Evolutionary conservation across 2,329 filamentous ascomycete species (phyloP).

Genomic region (Ploettnerulaceae sp.): DNA sequence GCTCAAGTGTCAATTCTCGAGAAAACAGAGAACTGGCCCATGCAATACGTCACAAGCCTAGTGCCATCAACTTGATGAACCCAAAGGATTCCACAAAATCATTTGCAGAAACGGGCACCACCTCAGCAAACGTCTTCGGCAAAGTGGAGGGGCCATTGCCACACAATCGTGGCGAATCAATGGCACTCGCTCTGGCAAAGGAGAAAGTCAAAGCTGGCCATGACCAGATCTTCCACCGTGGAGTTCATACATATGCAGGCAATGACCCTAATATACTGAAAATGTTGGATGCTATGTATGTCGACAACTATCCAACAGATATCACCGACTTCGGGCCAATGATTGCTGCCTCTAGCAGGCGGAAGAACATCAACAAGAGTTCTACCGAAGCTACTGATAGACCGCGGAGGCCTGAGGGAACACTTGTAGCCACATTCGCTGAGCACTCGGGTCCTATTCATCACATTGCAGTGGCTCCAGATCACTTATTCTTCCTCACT

Average conservation of each 20-base stretch:
- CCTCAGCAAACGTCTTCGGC: constrained; percentile 59
- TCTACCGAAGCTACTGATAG: constrained; percentile 39
- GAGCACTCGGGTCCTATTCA: constrained; percentile 83
- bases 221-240: constrained; percentile 46
- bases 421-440: constrained; percentile 79
- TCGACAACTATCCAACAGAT: constrained; percentile 63
- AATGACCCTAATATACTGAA: constrained; percentile 65
- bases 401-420: constrained; percentile 79
- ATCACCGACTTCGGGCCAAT: constrained; percentile 71
- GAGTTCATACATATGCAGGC: constrained; percentile 79
- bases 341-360: constrained; percentile 62
- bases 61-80: constrained; percentile 57
- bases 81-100: constrained; percentile 55
- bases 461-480: constrained; percentile 75
- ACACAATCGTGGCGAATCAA: constrained; percentile 31
- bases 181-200: constrained; percentile 37
- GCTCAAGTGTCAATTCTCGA: constrained; percentile 30
- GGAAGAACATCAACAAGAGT: constrained; percentile 42
- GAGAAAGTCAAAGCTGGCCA: constrained; percentile 34
- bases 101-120: constrained; percentile 59
- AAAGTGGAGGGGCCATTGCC: constrained; percentile 51
- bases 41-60: constrained; percentile 51
- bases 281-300: constrained; percentile 81
- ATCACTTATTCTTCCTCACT: constrained; percentile 92
- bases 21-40: constrained; percentile 38